phyloP scores from a whole-genome alignment of 140 eudicot genomes.

The Flaveria floridana region DNA sequence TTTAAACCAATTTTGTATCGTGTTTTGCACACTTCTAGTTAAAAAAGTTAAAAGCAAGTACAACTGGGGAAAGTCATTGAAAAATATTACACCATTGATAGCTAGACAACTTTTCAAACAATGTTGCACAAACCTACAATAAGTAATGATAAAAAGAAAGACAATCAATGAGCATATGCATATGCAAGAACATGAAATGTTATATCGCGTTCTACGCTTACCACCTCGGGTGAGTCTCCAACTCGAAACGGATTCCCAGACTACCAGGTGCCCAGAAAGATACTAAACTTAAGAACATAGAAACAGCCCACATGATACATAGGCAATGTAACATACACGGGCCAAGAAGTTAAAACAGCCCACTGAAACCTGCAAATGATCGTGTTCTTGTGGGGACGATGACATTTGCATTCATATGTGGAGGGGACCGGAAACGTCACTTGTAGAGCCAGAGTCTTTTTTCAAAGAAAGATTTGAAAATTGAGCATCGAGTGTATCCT shows the following conservation, averaged over 20 bases:
- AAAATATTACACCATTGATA: conserved; percentile 4
- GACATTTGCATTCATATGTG: conserved; percentile 46
- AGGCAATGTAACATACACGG: conserved; percentile 17
- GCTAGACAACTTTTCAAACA: conserved; percentile 15
- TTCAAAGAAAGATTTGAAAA: conserved; percentile 73
- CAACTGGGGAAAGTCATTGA: background rate
- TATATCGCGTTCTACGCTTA: conserved; percentile 36
- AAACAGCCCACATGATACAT: conserved; percentile 22
- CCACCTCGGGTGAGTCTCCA: conserved; percentile 81
- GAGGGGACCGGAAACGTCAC: conserved; percentile 62
- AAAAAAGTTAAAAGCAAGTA: background rate
- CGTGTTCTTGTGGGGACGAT: conserved; percentile 32
- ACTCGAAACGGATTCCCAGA: conserved; percentile 38
- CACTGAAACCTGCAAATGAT: conserved; percentile 32
- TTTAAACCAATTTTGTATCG: too few species aligned
- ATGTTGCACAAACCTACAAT: conserved; percentile 28
- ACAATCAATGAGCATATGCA: conserved; percentile 32
- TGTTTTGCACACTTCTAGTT: background rate
- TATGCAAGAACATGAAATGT: conserved; percentile 34
- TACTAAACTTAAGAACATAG: conserved; percentile 32
- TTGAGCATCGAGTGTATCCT: conserved; percentile 71
- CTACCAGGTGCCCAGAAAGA: conserved; percentile 75
- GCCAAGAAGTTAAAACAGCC: conserved; percentile 24
- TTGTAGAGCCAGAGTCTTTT: conserved; percentile 47
- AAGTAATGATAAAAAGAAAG: conserved; percentile 24